phyloP scores from a whole-genome alignment of 805 yeast species.

The Lachancea mirantina region DNA sequence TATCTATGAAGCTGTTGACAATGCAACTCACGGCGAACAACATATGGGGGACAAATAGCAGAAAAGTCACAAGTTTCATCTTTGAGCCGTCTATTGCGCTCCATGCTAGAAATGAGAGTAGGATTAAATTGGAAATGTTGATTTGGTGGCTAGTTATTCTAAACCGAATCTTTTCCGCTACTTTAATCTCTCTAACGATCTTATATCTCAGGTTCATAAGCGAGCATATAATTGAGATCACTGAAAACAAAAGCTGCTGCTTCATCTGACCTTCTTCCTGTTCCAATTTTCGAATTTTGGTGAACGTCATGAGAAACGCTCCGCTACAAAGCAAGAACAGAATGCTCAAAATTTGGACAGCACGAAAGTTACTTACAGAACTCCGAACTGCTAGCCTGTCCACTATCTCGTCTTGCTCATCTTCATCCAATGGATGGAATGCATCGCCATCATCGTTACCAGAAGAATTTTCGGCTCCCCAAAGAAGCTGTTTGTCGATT shows the following conservation, averaged over 20 bases:
- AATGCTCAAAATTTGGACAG: constrained; percentile 16
- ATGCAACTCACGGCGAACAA: constrained; percentile 16
- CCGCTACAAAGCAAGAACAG: constrained; percentile 21
- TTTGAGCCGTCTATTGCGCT: constrained; percentile 17
- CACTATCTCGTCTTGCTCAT: constrained; percentile 30
- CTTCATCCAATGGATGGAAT: constrained; percentile 23
- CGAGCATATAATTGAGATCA: constrained; percentile 23
- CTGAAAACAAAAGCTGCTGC: constrained; percentile 8
- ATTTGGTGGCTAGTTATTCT: constrained; percentile 16
- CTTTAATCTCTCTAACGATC: constrained; percentile 16
- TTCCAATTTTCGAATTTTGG: constrained; percentile 12
- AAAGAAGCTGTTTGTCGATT: constrained; percentile 14
- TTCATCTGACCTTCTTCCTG: constrained; percentile 1
- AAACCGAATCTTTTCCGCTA: constrained; percentile 13
- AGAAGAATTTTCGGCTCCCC: constrained; percentile 7
- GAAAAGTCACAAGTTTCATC: constrained; percentile 7
- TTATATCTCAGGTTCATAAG: constrained; percentile 24
- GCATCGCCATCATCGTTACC: constrained; percentile 11
- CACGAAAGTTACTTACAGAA: constrained; percentile 13
- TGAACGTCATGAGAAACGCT: constrained; percentile 18
- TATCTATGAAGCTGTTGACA: constrained; percentile 18
- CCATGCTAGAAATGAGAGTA: constrained; percentile 25
- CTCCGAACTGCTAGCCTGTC: constrained; percentile 21
- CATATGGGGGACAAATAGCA: constrained; percentile 22
- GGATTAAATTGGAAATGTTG: constrained; percentile 16